A percentile compares a stretch with the other conserved stretches of the same genome.
These are phyloP conservation scores for Gymnopilus dilepis DNA, from an alignment of 768 basidiomycete genomes.

Conservation along the genomic window DNA sequence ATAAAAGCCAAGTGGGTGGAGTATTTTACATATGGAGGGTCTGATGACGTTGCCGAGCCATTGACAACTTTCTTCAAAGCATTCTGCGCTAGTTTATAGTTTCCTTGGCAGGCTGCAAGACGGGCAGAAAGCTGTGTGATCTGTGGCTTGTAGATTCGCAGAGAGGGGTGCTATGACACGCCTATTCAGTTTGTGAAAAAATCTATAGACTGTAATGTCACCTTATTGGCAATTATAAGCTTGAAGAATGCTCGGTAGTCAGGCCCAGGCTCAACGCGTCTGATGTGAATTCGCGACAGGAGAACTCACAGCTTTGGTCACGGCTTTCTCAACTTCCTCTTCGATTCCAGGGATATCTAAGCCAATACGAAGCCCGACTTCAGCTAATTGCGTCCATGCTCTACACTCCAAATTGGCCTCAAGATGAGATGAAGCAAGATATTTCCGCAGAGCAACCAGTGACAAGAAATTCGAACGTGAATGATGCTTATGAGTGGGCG, in stretches of 20 bases:
- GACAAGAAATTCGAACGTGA: constrained; percentile 60
- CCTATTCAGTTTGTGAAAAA: constrained; percentile 9
- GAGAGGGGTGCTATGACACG: constrained; percentile 61
- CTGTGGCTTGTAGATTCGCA: constrained; percentile 63
- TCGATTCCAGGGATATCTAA: constrained; percentile 59
- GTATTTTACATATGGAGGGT: constrained; percentile 61
- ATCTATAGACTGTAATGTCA: constrained; percentile 26
- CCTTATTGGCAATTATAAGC: constrained; percentile 65
- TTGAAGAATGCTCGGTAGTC: constrained; percentile 26
- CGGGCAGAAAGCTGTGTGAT: constrained; percentile 67
- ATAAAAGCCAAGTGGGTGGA: constrained; percentile 61
- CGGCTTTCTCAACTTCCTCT: constrained; percentile 67
- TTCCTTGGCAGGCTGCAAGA: constrained; percentile 54
- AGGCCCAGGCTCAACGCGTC: constrained; percentile 7
- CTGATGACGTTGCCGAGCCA: constrained; percentile 46
- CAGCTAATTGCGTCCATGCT: constrained; percentile 73
- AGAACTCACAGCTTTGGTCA: constrained; percentile 69
- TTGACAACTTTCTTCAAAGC: constrained; percentile 59
- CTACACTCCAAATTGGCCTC: constrained; percentile 68
- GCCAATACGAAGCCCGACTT: constrained; percentile 64
- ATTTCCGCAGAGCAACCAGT: constrained; percentile 57
- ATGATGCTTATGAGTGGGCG: constrained; percentile 65
- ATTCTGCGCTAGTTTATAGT: constrained; percentile 64
- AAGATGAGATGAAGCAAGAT: constrained; percentile 54
- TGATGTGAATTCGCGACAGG: constrained; percentile 7